Conservation (phyloP, 768 basidiomycete species). For the Lanmaoa pseudosensibilis region DNA sequence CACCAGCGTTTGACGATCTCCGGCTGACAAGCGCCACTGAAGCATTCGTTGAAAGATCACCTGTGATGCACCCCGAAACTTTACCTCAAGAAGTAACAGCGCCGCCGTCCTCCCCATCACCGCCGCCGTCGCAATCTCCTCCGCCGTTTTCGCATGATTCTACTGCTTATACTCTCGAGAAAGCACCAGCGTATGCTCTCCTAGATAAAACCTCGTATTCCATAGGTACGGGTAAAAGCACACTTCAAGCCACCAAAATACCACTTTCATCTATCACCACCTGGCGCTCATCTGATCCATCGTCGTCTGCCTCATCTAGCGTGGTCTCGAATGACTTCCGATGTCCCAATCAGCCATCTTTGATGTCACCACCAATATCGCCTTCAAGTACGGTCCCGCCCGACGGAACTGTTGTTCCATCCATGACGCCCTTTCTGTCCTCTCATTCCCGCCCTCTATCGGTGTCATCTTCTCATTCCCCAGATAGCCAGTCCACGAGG, state of each 20-base stretch:
- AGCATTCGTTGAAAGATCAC: neutral
- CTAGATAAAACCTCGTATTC: neutral
- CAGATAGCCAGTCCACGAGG: neutral
- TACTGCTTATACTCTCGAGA: neutral
- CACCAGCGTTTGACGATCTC: conserved; percentile 27
- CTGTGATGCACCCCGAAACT: neutral
- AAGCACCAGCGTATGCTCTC: neutral
- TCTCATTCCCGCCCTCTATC: neutral
- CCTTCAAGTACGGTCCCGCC: neutral
- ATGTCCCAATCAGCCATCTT: neutral
- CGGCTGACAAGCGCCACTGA: neutral
- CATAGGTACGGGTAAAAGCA: neutral
- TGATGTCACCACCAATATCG: neutral
- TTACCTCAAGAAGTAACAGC: neutral
- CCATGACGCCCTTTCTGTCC: neutral
- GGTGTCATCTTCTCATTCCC: neutral
- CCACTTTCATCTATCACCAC: neutral
- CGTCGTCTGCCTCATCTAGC: neutral
- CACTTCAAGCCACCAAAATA: neutral
- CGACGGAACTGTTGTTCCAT: neutral
- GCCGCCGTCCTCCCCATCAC: neutral
- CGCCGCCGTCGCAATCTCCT: neutral
- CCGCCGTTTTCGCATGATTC: neutral
- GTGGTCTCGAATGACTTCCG: neutral
- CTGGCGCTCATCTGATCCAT: neutral